A percentile compares a stretch with the other conserved stretches of the same genome.
Conservation (phyloP, 306 rosid genomes). For the Glycyrrhiza uralensis region DNA sequence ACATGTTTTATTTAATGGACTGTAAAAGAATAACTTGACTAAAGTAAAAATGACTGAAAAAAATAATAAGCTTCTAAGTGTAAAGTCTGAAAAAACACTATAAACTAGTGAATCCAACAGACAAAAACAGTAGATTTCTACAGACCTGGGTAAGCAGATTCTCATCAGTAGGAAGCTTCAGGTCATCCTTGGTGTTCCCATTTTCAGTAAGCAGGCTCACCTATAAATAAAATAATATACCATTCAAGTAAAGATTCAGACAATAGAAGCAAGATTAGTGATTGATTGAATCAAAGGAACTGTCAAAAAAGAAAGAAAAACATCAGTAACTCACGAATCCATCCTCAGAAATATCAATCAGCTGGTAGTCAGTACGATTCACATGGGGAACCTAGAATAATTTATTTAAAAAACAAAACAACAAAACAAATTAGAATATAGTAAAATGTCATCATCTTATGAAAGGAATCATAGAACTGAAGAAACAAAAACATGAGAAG, state of each 20-base stretch:
- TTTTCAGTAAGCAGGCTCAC: conserved; percentile 64
- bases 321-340: conserved; percentile 52
- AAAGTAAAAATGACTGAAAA: too few species aligned
- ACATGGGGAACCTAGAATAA: conserved; percentile 66
- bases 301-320: neutral
- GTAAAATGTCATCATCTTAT: neutral
- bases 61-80: too few species aligned
- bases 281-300: neutral
- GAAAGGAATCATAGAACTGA: neutral
- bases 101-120: conserved; percentile 7
- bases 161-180: conserved; percentile 56
- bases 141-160: conserved; percentile 58
- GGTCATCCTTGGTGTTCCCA: conserved; percentile 60
- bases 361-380: conserved; percentile 56
- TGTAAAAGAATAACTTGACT: too few species aligned
- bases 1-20: too few species aligned
- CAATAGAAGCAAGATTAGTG: neutral
- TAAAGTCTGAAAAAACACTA: too few species aligned
- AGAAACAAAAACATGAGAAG: neutral
- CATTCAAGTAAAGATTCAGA: conserved; percentile 9
- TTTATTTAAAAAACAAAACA: neutral
- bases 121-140: neutral
- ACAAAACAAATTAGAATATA: too few species aligned
- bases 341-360: conserved; percentile 47
- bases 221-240: conserved; percentile 27